phyloP scores from a whole-genome alignment of 345 rosid species.

The Gossypium australe region DNA sequence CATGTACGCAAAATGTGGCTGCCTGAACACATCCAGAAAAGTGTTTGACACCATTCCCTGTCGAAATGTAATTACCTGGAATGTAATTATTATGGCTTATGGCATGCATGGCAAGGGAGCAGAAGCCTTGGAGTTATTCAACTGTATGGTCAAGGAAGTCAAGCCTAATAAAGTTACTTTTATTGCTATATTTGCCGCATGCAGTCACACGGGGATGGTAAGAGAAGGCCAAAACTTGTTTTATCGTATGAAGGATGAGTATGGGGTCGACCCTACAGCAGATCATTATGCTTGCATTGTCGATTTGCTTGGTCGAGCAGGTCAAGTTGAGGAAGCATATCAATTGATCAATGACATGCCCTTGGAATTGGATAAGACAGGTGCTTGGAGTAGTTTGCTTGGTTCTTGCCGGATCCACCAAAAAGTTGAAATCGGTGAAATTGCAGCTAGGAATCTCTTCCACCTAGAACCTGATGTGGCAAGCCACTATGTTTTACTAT shows the following conservation, averaged over 20 bases:
- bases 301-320: conserved; percentile 87
- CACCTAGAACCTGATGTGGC: conserved; percentile 68
- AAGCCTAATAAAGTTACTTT: conserved; percentile 80
- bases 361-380: conserved; percentile 42
- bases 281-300: conserved; percentile 89
- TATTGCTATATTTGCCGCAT: conserved; percentile 70
- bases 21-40: conserved; percentile 49
- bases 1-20: conserved; percentile 91
- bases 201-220: conserved; percentile 87
- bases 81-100: conserved; percentile 82
- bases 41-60: conserved; percentile 59
- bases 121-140: conserved; percentile 61
- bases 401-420: conserved; percentile 71
- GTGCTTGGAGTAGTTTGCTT: conserved; percentile 88
- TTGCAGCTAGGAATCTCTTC: conserved; percentile 59
- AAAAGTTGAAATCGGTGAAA: conserved; percentile 73
- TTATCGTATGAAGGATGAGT: conserved; percentile 52
- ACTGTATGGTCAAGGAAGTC: conserved; percentile 40
- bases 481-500: conserved; percentile 84
- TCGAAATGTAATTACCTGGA: conserved; percentile 77
- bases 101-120: conserved; percentile 87
- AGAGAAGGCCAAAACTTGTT: conserved; percentile 68
- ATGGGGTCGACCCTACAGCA: conserved; percentile 51
- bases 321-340: conserved; percentile 64
- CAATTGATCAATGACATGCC: conserved; percentile 49